phyloP scores from a whole-genome alignment of 2,329 filamentous ascomycete genomes.

The Zasmidium angulare region DNA sequence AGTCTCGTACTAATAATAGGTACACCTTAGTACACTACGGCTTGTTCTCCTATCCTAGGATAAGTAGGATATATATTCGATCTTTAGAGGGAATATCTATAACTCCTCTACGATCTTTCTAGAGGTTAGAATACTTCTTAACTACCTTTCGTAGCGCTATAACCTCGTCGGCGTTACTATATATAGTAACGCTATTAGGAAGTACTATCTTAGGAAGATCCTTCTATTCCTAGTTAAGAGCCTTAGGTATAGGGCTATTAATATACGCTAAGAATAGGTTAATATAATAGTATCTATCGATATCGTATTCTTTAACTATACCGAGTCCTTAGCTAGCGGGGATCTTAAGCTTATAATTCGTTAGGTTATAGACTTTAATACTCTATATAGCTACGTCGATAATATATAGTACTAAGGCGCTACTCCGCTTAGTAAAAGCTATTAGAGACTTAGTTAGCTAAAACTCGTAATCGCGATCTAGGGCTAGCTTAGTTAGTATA shows the following conservation, averaged over 20 bases:
- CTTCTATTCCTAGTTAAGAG: neutral
- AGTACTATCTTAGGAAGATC: neutral
- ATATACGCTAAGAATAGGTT: neutral
- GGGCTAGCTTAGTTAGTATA: neutral
- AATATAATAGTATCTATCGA: neutral
- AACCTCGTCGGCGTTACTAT: neutral
- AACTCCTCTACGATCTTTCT: neutral
- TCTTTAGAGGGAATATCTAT: neutral
- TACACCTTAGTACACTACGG: neutral
- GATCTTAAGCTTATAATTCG: neutral
- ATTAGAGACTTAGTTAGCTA: neutral
- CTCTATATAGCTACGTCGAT: neutral
- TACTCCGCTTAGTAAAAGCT: neutral
- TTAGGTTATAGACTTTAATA: neutral
- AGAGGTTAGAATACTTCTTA: neutral
- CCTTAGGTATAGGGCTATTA: neutral
- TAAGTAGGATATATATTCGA: neutral
- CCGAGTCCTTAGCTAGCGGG: neutral
- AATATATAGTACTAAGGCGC: neutral
- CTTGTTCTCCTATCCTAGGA: neutral
- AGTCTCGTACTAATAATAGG: neutral
- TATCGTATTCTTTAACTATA: neutral
- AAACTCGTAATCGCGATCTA: neutral
- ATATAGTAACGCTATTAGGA: neutral
- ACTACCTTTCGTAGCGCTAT: neutral